Conservation (phyloP, 441 rosid genomes). For the Viola pubescens region DNA sequence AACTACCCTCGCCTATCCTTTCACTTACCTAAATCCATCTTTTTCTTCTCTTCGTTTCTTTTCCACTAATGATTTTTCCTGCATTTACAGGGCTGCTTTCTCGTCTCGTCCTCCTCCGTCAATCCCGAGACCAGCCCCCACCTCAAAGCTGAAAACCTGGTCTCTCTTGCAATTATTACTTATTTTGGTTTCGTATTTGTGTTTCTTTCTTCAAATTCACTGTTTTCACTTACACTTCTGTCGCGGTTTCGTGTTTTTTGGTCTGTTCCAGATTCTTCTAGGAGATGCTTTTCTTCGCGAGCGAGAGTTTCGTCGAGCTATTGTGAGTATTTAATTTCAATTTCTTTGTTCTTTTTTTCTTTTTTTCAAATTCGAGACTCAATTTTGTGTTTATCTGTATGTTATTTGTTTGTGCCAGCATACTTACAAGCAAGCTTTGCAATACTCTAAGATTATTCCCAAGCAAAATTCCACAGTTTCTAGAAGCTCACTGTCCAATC, state of each 20-base stretch:
- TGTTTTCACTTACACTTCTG: background rate
- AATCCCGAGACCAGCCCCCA: constrained; percentile 71
- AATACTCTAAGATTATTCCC: constrained; percentile 58
- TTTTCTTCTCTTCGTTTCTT: background rate
- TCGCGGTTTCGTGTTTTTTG: constrained; percentile 3
- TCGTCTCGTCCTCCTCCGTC: constrained; percentile 68
- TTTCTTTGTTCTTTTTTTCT: background rate
- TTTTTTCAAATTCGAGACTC: background rate
- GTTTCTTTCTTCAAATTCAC: background rate
- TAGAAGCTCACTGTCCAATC: constrained; percentile 61
- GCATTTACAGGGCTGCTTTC: constrained; percentile 59
- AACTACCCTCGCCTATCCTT: background rate
- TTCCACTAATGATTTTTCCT: background rate
- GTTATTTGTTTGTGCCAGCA: constrained; percentile 33
- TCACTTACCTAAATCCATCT: background rate
- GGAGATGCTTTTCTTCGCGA: constrained; percentile 82
- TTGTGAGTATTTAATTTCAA: constrained; percentile 40
- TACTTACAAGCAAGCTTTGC: constrained; percentile 79
- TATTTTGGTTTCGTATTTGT: background rate
- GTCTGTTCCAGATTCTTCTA: constrained; percentile 55
- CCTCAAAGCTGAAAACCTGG: constrained; percentile 87
- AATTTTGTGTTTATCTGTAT: constrained; percentile 7
- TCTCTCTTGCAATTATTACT: constrained; percentile 8
- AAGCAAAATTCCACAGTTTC: constrained; percentile 63
- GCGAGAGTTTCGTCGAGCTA: constrained; percentile 74